Conservation (phyloP, 2,329 filamentous ascomycete species). For the Pseudomassariella vexata region DNA sequence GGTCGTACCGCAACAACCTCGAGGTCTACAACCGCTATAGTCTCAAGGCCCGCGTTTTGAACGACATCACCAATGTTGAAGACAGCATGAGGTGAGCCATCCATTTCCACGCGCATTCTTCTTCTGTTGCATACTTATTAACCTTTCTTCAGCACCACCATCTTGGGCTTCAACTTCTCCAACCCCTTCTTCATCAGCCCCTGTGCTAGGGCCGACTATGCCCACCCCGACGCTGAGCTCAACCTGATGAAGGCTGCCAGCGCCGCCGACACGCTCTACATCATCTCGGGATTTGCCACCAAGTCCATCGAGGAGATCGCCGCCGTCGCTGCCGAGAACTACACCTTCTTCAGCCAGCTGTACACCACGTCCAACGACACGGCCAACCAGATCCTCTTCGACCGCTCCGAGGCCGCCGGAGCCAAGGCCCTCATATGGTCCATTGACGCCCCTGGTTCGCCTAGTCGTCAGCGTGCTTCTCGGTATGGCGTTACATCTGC, state of each 20-base stretch:
- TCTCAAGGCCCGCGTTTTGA: constrained; percentile 41
- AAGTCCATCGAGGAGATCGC: constrained; percentile 31
- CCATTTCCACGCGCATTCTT: too few species aligned
- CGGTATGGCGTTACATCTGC: constrained; percentile 8
- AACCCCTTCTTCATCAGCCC: constrained; percentile 51
- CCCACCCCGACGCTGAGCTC: constrained; percentile 38
- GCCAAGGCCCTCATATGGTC: constrained; percentile 14
- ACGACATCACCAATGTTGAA: constrained; percentile 38
- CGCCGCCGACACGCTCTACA: constrained; percentile 44
- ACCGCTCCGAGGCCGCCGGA: constrained; percentile 10
- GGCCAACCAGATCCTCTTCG: constrained; percentile 7
- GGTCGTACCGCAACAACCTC: constrained; percentile 51
- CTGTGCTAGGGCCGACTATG: constrained; percentile 38
- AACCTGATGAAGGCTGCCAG: constrained; percentile 44
- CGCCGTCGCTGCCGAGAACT: constrained; percentile 23
- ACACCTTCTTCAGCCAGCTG: constrained; percentile 16
- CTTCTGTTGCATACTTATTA: constrained; percentile 2
- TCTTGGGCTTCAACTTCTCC: constrained; percentile 47
- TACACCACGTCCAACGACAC: constrained; percentile 18
- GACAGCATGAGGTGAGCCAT: constrained; percentile 1
- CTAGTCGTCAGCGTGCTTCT: constrained; percentile 9
- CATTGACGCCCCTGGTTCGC: constrained; percentile 12
- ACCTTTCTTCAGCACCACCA: constrained; percentile 31
- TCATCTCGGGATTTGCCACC: constrained; percentile 29
- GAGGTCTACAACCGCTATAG: constrained; percentile 45